Evolutionary conservation across 2,329 filamentous ascomycete genomes (phyloP), one percentile per base, ranked within the genome.

Genomic region (Fusarium agapanthi): DNA sequence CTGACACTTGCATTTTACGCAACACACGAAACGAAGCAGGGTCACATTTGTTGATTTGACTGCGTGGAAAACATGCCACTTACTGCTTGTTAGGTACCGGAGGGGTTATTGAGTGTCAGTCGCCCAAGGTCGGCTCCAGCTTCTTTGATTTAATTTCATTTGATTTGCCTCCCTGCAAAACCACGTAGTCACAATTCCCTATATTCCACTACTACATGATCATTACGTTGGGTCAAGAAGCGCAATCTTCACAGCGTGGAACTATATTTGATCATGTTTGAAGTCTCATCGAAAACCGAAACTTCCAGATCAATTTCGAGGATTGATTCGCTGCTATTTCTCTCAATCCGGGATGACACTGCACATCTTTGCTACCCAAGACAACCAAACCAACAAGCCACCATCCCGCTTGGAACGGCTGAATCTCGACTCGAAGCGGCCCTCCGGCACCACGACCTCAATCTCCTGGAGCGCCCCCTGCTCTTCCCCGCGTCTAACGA

Each of bases 1-100:
- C 61, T 44, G 69, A 73, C 54, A 71, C 70, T 63, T 63, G 69
- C 69, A 73, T 70, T 54, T 69, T 35, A 32, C 16, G 48, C n/a
- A 53, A 44, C 43, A 55, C 47, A 40, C 13, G 24, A 57, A 54
- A 32, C 45, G 45, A 30, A 24, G 47, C 40, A 38, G 34, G 57
- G 53, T 41, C 37, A 32, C 30, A 50, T 54, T 40, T 47, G 20
- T 69, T 32, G 53, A 55, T 22, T 41, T 22, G 13, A 20, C 51
- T 43, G 20, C 41, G 67, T 59, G 38, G 64, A 59, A 50, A 71
- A 70, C 68, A 70, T 50, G 66, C 68, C 66, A 71, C 57, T 53
- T 37, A 14, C 34, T 44, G 37, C 51, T 24, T 55, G 43, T 35
- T 35, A 35, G 34, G 16, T 59, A 43, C 41, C 45, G 51, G 68